Conservation (phyloP, 2,329 filamentous ascomycete species). For the Botrytis tulipae region DNA sequence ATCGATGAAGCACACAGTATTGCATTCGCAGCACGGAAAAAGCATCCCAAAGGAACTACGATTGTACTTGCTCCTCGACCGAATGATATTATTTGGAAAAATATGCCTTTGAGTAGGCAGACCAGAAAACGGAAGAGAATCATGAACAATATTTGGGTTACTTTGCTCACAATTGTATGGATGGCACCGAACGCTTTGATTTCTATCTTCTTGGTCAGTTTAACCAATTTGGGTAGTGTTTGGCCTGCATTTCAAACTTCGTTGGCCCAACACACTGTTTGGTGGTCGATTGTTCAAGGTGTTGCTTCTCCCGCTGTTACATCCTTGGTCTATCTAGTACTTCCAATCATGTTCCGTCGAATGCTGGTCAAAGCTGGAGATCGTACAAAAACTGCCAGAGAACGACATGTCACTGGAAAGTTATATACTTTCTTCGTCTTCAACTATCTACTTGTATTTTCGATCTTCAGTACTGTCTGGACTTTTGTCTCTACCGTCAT, state of each 20-base stretch:
- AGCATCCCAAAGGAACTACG: constrained; percentile 74
- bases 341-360: constrained; percentile 88
- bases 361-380: constrained; percentile 83
- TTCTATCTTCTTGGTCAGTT: constrained; percentile 85
- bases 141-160: constrained; percentile 81
- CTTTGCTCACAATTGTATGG: constrained; percentile 78
- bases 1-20: constrained; percentile 87
- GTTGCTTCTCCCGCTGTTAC: constrained; percentile 83
- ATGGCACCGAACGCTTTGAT: constrained; percentile 92
- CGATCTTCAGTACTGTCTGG: constrained; percentile 83
- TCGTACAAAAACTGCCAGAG: constrained; percentile 85
- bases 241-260: constrained; percentile 73
- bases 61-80: constrained; percentile 80
- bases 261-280: constrained; percentile 58
- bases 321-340: constrained; percentile 79
- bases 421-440: constrained; percentile 95
- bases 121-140: constrained; percentile 70
- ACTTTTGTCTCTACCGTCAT: constrained; percentile 67
- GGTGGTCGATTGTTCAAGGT: constrained; percentile 91
- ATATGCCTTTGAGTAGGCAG: constrained; percentile 70
- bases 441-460: constrained; percentile 95
- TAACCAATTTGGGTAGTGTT: constrained; percentile 74
- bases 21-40: constrained; percentile 76
- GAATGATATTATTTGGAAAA: constrained; percentile 94
- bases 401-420: constrained; percentile 86